Evolutionary conservation across 257 asterid species (phyloP).

Genomic region (Buddleja alternifolia): DNA sequence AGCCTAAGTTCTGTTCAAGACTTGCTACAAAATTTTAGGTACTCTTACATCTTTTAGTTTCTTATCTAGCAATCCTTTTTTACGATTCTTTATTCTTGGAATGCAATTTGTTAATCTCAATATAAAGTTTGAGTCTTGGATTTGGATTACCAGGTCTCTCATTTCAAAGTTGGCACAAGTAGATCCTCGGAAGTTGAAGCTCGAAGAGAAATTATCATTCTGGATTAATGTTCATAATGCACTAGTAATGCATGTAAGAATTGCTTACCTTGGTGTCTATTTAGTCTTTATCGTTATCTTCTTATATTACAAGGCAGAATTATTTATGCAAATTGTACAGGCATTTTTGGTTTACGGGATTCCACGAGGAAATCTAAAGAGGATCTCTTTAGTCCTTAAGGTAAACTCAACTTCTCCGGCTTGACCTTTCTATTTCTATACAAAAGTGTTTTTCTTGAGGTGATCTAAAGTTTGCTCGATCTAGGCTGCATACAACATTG

Average conservation of each 20-base stretch:
- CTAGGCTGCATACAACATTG: constrained; percentile 86
- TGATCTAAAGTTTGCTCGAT: constrained; percentile 21
- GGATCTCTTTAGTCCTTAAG: constrained; percentile 75
- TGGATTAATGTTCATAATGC: constrained; percentile 97
- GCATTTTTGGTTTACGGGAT: constrained; percentile 80
- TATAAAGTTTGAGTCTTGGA: too few relatives aligned
- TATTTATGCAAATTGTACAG: constrained; percentile 37
- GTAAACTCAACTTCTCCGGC: constrained; percentile 37
- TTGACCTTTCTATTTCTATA: not conserved
- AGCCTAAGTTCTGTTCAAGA: constrained; percentile 59
- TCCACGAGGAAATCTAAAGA: constrained; percentile 64
- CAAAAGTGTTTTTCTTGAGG: not conserved
- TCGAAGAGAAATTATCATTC: constrained; percentile 81
- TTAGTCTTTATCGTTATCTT: not conserved
- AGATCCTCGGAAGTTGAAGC: constrained; percentile 75
- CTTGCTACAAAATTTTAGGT: constrained; percentile 65
- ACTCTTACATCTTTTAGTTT: not conserved
- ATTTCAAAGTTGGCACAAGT: constrained; percentile 62
- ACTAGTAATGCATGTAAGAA: constrained; percentile 88
- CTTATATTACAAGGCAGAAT: not conserved
- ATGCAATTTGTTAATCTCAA: too few relatives aligned
- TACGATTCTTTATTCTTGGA: too few relatives aligned
- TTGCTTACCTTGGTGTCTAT: not conserved
- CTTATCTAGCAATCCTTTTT: not conserved
- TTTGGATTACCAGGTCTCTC: constrained; percentile 53